Conservation (phyloP, 2,329 filamentous ascomycete species). For the Peltaster fructicola region DNA sequence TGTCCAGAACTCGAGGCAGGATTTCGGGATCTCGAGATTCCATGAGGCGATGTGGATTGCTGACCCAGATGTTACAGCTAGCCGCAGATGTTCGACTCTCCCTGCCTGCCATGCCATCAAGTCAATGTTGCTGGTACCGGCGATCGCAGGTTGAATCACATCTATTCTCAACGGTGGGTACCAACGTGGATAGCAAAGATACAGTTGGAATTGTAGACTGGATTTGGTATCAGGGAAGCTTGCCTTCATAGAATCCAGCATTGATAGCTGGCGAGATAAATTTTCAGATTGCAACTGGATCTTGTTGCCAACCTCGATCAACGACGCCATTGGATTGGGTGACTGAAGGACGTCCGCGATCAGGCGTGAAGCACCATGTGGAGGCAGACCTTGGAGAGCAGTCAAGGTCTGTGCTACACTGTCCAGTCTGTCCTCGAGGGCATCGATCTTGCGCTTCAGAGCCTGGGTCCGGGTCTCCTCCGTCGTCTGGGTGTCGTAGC, state of each 20-base stretch:
- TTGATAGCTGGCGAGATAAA: conserved; percentile 1
- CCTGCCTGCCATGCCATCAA: too few relatives aligned
- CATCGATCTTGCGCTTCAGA: conserved; percentile 3
- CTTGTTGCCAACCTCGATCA: conserved; percentile 2
- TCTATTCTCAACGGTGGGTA: conserved; percentile 3
- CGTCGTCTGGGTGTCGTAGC: conserved; percentile 3
- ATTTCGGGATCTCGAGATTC: neutral
- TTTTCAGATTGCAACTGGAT: conserved; percentile 2
- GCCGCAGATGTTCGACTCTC: too few relatives aligned
- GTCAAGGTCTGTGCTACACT: conserved; percentile 3
- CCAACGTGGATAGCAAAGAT: conserved; percentile 2
- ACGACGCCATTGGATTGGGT: conserved; percentile 1
- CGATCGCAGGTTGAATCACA: too few relatives aligned
- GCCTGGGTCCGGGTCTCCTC: conserved; percentile 3
- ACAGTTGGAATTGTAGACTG: conserved; percentile 3
- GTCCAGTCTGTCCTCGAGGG: conserved; percentile 2
- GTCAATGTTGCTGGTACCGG: too few relatives aligned
- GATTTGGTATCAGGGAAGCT: conserved; percentile 3
- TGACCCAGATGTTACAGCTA: neutral
- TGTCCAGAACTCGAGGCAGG: conserved; percentile 3
- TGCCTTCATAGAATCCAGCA: conserved; percentile 3
- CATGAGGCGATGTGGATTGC: neutral
- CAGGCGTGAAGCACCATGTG: conserved; percentile 2
- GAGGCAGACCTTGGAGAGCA: conserved; percentile 2
- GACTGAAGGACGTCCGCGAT: conserved; percentile 1